Evolutionary conservation across 208 protist genomes (phyloP).

Genomic region (Angomonas ambiguus): DNA sequence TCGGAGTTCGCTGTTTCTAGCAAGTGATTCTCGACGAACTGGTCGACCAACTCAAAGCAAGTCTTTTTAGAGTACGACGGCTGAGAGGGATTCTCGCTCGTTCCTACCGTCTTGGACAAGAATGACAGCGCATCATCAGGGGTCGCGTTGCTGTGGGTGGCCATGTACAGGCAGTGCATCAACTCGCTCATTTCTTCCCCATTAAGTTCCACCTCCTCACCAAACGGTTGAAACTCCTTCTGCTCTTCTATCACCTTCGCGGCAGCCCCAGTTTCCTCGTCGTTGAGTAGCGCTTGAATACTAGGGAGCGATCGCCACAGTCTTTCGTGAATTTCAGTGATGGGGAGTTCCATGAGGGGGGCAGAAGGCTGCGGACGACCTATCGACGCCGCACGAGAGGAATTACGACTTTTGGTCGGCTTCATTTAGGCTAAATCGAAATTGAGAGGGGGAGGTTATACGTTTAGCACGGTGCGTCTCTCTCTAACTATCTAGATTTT

Average conservation of each 20-base stretch:
- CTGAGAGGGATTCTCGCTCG: slow-evolving; percentile 12
- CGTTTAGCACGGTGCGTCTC: too few species aligned
- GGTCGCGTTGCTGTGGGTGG: slow-evolving; percentile 60
- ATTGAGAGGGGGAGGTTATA: too few species aligned
- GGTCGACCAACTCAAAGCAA: slow-evolving; percentile 39
- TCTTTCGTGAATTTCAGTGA: slow-evolving; percentile 47
- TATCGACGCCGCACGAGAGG: not conserved
- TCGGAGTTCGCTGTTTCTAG: slow-evolving; percentile 13
- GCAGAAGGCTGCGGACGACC: not conserved
- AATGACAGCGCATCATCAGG: slow-evolving; percentile 31
- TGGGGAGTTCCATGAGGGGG: slow-evolving; percentile 14
- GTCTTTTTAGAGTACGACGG: slow-evolving; percentile 34
- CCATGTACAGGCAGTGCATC: slow-evolving; percentile 56
- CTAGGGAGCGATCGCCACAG: slow-evolving; percentile 67
- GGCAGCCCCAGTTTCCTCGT: not conserved
- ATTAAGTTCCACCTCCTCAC: slow-evolving; percentile 26
- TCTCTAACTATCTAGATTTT: too few species aligned
- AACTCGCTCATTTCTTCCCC: slow-evolving; percentile 46
- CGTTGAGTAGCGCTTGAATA: slow-evolving; percentile 18
- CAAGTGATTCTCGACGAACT: slow-evolving; percentile 34
- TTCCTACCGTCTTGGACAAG: slow-evolving; percentile 29
- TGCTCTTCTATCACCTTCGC: slow-evolving; percentile 12
- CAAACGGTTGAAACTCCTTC: not conserved
- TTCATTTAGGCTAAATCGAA: slow-evolving; percentile 1
- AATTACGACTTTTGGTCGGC: not conserved